Conservation (phyloP, 176 grass and related monocot species). For the Saccharum officinarum region DNA sequence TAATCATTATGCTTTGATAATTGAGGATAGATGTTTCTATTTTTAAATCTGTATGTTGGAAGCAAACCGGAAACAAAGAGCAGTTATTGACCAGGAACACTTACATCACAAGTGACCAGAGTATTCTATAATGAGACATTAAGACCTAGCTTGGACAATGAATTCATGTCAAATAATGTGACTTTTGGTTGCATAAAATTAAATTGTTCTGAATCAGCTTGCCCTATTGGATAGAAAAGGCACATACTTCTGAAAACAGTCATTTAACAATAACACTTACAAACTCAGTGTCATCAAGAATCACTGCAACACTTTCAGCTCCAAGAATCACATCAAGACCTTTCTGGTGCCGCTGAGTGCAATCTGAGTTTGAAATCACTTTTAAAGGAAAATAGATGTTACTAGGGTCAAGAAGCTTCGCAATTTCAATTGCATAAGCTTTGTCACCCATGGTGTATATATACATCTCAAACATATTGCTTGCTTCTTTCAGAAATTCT, state of each 20-base stretch:
- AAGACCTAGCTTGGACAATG: not conserved
- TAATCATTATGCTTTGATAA: not conserved
- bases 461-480: slow-evolving; percentile 82
- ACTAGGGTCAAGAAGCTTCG: slow-evolving; percentile 81
- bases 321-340: slow-evolving; percentile 94
- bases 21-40: not conserved
- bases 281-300: slow-evolving; percentile 89
- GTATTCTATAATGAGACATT: not conserved
- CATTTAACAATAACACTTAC: slow-evolving; percentile 50
- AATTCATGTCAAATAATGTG: not conserved
- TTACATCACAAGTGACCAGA: not conserved
- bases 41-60: not conserved
- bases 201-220: not conserved
- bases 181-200: not conserved
- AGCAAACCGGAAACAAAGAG: not conserved
- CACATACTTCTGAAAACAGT: not conserved
- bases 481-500: slow-evolving; percentile 83
- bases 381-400: slow-evolving; percentile 83
- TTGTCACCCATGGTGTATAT: slow-evolving; percentile 96
- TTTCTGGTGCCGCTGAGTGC: slow-evolving; percentile 83
- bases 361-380: slow-evolving; percentile 82
- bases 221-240: not conserved
- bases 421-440: slow-evolving; percentile 87
- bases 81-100: not conserved
- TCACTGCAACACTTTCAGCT: slow-evolving; percentile 70